These are phyloP conservation scores for Cystofilobasidium capitatum DNA, from an alignment of 768 basidiomycete genomes.

Conservation along the genomic window DNA sequence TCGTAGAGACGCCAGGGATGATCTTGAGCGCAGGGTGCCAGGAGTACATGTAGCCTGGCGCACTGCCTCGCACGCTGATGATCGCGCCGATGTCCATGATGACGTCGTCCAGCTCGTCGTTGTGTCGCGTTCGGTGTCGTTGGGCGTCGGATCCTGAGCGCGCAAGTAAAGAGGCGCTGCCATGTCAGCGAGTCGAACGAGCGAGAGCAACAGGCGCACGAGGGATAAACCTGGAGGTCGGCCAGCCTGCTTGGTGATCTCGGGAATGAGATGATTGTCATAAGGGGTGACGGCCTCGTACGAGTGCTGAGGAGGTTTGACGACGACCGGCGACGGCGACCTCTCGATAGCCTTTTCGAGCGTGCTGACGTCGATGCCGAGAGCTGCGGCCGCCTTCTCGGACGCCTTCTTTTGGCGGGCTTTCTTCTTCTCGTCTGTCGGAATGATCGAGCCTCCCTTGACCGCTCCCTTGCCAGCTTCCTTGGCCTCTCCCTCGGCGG, in stretches of 20 bases:
- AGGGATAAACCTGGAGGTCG: not conserved
- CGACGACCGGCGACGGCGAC: not conserved
- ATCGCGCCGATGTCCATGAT: slow-evolving; percentile 24
- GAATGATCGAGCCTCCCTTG: no score
- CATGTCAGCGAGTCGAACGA: not conserved
- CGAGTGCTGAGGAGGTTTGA: no score
- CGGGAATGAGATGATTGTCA: slow-evolving; percentile 22
- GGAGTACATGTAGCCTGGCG: slow-evolving; percentile 3
- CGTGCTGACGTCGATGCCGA: no score
- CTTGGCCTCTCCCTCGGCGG: not conserved
- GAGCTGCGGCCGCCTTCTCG: no score
- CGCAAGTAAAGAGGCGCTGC: not conserved
- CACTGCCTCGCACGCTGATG: slow-evolving; percentile 15
- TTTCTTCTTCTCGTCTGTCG: not conserved
- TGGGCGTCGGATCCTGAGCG: not conserved
- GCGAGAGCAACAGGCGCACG: no score
- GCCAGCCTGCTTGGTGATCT: not conserved
- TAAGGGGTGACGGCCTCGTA: not conserved
- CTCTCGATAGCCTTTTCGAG: no score
- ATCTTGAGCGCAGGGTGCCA: slow-evolving; percentile 18
- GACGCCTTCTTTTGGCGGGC: not conserved
- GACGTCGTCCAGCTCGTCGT: slow-evolving; percentile 24
- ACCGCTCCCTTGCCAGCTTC: not conserved
- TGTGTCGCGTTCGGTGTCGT: slow-evolving; percentile 21
- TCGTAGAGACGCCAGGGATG: not conserved